phyloP scores from a whole-genome alignment of 176 grass and related monocot genomes.

The Stipa capillata region DNA sequence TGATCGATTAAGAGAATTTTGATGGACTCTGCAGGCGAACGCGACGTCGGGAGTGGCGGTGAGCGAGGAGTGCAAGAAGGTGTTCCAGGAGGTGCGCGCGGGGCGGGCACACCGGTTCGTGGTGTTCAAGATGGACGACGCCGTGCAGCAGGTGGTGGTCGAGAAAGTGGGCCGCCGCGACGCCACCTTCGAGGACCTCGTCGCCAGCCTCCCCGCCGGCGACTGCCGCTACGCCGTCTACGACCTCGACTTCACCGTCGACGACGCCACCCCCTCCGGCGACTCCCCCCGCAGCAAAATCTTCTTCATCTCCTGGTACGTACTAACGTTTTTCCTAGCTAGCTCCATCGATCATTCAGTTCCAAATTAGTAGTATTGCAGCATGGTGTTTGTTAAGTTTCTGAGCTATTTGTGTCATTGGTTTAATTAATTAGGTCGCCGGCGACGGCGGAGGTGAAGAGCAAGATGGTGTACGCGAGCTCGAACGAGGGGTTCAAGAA shows the following conservation, averaged over 20 bases:
- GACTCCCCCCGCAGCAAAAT: conserved; percentile 42
- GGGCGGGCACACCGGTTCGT: conserved; percentile 40
- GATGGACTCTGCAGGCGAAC: conserved; percentile 35
- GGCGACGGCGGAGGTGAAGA: conserved; percentile 35
- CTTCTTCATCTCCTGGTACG: conserved; percentile 42
- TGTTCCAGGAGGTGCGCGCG: conserved; percentile 42
- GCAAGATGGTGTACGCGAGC: conserved; percentile 61
- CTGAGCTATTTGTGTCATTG: no score
- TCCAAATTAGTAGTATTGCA: no score
- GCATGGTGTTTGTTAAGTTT: no score
- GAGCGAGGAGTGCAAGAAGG: conserved; percentile 36
- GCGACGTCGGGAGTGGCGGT: conserved; percentile 39
- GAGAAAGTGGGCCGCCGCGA: conserved; percentile 32
- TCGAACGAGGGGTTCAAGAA: conserved; percentile 45
- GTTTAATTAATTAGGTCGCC: conserved; percentile 25
- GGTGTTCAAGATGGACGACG: conserved; percentile 52
- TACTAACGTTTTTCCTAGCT: neutral
- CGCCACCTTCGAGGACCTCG: conserved; percentile 28
- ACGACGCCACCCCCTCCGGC: conserved; percentile 11
- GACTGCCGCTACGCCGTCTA: conserved; percentile 58
- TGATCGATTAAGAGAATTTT: no score
- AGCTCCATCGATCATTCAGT: no score
- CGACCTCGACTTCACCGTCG: conserved; percentile 54
- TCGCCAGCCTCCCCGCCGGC: conserved; percentile 37
- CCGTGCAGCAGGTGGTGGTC: conserved; percentile 34